Percentiles rank a stretch among this genome's conserved stretches.
Evolutionary conservation across 2,329 filamentous ascomycete genomes (phyloP).

Genomic region (Aspergillus unguis): DNA sequence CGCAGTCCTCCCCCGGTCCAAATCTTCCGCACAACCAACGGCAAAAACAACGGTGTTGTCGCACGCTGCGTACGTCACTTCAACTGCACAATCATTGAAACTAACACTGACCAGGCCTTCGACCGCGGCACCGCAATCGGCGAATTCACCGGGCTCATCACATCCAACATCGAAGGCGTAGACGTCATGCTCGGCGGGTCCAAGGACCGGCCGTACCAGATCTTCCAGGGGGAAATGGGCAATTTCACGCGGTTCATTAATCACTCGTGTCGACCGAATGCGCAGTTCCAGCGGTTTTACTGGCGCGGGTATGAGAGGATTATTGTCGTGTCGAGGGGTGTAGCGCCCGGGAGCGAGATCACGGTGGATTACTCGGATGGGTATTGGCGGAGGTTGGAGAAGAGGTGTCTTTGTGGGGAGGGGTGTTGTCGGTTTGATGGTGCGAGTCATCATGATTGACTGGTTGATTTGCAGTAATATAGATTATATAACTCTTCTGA

Average conservation of each 20-base stretch:
- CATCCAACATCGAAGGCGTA: conserved; percentile 49
- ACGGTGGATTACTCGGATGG: conserved; percentile 59
- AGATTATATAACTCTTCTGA: too few relatives aligned
- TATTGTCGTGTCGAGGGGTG: conserved; percentile 55
- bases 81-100: not conserved
- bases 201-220: conserved; percentile 47
- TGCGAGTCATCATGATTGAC: not conserved
- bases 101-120: conserved; percentile 38
- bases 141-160: conserved; percentile 56
- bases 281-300: conserved; percentile 56
- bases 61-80: conserved; percentile 22
- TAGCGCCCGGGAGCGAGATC: conserved; percentile 53
- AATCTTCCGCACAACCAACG: conserved; percentile 51
- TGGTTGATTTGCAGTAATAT: too few relatives aligned
- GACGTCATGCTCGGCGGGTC: conserved; percentile 55
- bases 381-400: conserved; percentile 57
- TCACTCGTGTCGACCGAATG: conserved; percentile 57
- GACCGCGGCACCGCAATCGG: conserved; percentile 53
- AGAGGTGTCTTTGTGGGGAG: conserved; percentile 55
- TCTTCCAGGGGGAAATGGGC: conserved; percentile 54
- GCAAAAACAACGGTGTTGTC: conserved; percentile 54
- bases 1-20: conserved; percentile 48
- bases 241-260: conserved; percentile 61
- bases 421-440: conserved; percentile 41
- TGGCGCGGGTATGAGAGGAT: conserved; percentile 56